Percentiles rank a stretch among this genome's conserved stretches.
Evolutionary conservation across 805 yeast genomes (phyloP).

Genomic region (Yamadazyma phyllophila): DNA sequence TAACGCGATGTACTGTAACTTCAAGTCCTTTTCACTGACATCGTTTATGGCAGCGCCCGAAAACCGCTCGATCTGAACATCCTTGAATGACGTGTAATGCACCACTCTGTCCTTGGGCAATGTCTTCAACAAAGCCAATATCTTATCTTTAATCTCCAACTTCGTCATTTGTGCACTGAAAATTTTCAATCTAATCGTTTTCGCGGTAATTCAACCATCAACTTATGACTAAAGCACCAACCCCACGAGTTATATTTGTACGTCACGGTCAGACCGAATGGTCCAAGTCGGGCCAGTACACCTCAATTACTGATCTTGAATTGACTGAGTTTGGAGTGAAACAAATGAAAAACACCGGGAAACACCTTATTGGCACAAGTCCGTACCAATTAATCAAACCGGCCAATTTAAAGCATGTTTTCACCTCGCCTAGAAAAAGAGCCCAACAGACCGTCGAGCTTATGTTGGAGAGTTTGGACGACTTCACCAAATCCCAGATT

Average conservation of each 20-base stretch:
- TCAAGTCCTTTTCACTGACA: constrained; percentile 49
- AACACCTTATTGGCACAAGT: constrained; percentile 57
- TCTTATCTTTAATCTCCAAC: constrained; percentile 51
- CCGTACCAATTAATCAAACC: constrained; percentile 62
- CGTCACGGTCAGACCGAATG: constrained; percentile 95
- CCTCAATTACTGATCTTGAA: constrained; percentile 79
- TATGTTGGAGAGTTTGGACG: constrained; percentile 50
- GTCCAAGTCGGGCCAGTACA: constrained; percentile 92
- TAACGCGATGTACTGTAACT: constrained; percentile 59
- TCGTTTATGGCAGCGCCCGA: constrained; percentile 31
- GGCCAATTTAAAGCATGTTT: constrained; percentile 54
- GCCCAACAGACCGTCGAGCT: constrained; percentile 75
- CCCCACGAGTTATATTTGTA: constrained; percentile 69
- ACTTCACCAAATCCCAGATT: constrained; percentile 40
- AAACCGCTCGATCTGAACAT: constrained; percentile 50
- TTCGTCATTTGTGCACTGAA: constrained; percentile 27
- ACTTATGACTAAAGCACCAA: constrained; percentile 23
- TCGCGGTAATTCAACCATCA: background rate
- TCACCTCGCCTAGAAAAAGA: constrained; percentile 78
- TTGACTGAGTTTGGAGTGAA: constrained; percentile 75
- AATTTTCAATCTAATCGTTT: background rate
- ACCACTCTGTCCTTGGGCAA: constrained; percentile 69
- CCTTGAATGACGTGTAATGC: constrained; percentile 70
- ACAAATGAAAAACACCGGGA: constrained; percentile 75
- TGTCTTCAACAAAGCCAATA: constrained; percentile 56